phyloP scores from a whole-genome alignment of 2,329 filamentous ascomycete species.

The Paecilomyces niveus region DNA sequence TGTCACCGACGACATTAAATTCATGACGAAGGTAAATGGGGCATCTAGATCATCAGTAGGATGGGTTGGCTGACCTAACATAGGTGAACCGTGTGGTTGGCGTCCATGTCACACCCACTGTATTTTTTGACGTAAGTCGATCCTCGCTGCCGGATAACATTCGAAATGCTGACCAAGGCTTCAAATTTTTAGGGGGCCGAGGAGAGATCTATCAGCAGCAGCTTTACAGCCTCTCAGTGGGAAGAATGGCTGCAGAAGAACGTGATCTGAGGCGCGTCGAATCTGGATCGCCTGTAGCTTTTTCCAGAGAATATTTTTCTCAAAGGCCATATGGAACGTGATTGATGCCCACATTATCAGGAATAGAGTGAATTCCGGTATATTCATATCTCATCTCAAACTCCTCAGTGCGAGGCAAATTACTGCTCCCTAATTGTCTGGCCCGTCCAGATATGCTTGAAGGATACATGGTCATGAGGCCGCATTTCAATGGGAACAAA shows the following conservation, averaged over 20 bases:
- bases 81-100: conserved; percentile 62
- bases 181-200: conserved; percentile 52
- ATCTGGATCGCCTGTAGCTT: not conserved
- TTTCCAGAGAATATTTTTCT: not conserved
- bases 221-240: conserved; percentile 77
- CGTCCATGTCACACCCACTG: conserved; percentile 86
- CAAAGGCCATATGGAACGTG: not conserved
- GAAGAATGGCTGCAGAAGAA: conserved; percentile 70
- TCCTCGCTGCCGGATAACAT: conserved; percentile 1
- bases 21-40: conserved; percentile 63
- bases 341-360: not conserved
- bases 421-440: not conserved
- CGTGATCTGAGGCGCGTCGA: conserved; percentile 36
- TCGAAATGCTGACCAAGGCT: conserved; percentile 14
- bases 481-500: conserved; percentile 7
- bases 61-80: conserved; percentile 10
- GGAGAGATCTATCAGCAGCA: conserved; percentile 68
- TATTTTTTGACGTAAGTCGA: conserved; percentile 63
- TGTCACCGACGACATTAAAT: conserved; percentile 79
- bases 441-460: conserved; percentile 1
- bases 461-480: not conserved
- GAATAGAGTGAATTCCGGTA: not conserved
- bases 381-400: conserved; percentile 1
- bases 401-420: not conserved
- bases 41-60: conserved; percentile 1